Percentiles rank a stretch among this genome's conserved stretches.
These are phyloP conservation scores for Pythium folliculosum DNA, from an alignment of 352 stramenopile species.

Conservation along the genomic window DNA sequence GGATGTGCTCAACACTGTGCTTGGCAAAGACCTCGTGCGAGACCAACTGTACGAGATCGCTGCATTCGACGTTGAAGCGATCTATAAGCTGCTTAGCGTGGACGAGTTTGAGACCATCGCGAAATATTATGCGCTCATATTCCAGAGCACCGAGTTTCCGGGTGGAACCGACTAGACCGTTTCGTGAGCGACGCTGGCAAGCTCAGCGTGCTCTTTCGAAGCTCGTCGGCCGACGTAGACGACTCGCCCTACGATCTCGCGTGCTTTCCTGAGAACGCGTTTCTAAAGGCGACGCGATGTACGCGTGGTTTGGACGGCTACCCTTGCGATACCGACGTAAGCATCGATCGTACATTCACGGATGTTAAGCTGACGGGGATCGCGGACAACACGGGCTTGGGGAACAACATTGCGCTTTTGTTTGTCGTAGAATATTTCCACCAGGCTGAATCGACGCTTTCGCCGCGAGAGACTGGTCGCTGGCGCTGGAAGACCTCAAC, in stretches of 20 bases:
- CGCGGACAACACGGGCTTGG: constrained; percentile 27
- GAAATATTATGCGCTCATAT: constrained; percentile 45
- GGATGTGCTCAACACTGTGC: constrained; percentile 33
- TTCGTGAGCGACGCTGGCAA: constrained; percentile 16
- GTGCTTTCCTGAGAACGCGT: constrained; percentile 32
- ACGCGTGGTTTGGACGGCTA: constrained; percentile 29
- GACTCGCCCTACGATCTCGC: constrained; percentile 32
- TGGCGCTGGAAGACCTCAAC: constrained; percentile 35
- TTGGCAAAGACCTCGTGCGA: constrained; percentile 28
- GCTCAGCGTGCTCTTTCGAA: constrained; percentile 33
- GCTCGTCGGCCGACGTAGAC: constrained; percentile 8
- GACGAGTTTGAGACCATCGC: constrained; percentile 36
- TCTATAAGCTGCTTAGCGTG: constrained; percentile 38
- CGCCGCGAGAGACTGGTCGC: constrained; percentile 33
- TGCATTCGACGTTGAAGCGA: constrained; percentile 39
- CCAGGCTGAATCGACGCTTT: constrained; percentile 40
- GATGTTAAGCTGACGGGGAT: constrained; percentile 36
- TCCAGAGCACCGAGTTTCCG: constrained; percentile 46
- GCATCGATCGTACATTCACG: constrained; percentile 17
- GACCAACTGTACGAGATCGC: constrained; percentile 32
- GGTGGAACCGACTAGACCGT: constrained; percentile 24
- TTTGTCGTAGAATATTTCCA: constrained; percentile 50
- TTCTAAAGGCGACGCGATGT: constrained; percentile 33
- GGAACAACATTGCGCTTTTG: constrained; percentile 46
- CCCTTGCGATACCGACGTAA: constrained; percentile 33